Evolutionary conservation across 1,284 basidiomycete species (phyloP), one percentile per base, ranked within the genome.

Genomic region (Termitomyces sp.): DNA sequence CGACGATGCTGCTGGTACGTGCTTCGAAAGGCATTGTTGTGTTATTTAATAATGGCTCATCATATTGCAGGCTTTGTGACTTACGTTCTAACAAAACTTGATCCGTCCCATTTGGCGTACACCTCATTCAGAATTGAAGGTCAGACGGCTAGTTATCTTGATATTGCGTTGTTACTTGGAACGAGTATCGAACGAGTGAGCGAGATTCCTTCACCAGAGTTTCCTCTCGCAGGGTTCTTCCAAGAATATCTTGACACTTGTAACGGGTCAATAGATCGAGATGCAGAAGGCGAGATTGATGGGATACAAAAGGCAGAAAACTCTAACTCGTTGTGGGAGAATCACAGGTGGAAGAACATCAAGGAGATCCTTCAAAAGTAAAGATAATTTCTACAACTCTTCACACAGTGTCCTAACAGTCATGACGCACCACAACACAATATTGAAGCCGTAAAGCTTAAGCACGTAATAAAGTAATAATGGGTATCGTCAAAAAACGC

Each of bases 71-170:
- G 53, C 5, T 57, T 55, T 40, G 47, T 52, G 18, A 46, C 56
- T 33, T 48, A 55, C 41, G 21, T 57, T 26, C 34, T 55, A 18
- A 55, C 56, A 18, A 55, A 28, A 28, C 47, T 55, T 3, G 50
- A 46, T 50, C 46, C 49, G 9, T 5, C 26, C 13, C 34, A 49
- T 30, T 31, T 52, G 57, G 54, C 62, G 58, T 63, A 66, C 60
- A 66, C 61, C 59, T 62, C 66, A 60, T 65, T 61, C 52, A 54
- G 53, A 45, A 55, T 58, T 35, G 48, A 55, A 49, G 55, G 50
- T 16, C 46, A 52, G 35, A 50, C 35, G 14, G 40, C 52, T 33
- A 57, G 33, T 30, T 39, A 48, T 21, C 16, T 43, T 13, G 53
- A 55, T 9, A 10, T 57, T 30, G 50, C 47, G 4, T 39, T 44